phyloP scores from a whole-genome alignment of 1,139 yeast species.

The Pichia sp. region DNA sequence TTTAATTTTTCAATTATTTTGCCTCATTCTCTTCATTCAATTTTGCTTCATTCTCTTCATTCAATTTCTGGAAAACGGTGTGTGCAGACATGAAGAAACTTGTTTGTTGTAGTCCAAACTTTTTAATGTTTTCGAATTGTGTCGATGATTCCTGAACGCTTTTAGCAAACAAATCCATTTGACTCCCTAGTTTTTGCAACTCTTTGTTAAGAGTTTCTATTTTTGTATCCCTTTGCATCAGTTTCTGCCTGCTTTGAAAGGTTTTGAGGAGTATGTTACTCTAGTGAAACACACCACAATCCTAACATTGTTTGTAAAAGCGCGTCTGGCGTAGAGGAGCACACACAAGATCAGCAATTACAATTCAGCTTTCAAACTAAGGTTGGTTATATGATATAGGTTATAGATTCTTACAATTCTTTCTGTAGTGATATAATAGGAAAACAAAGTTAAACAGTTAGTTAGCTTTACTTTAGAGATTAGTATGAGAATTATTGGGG shows the following conservation, averaged over 20 bases:
- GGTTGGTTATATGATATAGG: too few species aligned
- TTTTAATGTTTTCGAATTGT: conserved; percentile 22
- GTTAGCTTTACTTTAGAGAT: too few species aligned
- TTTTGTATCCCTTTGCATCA: conserved; percentile 1
- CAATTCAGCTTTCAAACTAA: too few species aligned
- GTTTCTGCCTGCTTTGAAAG: too few species aligned
- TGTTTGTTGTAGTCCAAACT: conserved; percentile 23
- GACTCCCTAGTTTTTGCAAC: conserved; percentile 18
- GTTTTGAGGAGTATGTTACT: not conserved
- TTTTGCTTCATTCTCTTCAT: conserved; percentile 20
- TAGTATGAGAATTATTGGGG: too few species aligned
- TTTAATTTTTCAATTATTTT: conserved; percentile 2
- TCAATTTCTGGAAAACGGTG: conserved; percentile 23
- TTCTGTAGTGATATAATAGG: too few species aligned
- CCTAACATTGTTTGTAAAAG: too few species aligned
- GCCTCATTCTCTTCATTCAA: conserved; percentile 6
- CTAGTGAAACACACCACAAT: not conserved
- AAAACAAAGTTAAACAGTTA: too few species aligned
- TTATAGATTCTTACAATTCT: too few species aligned
- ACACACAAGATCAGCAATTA: too few species aligned
- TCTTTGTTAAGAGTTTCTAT: conserved; percentile 19
- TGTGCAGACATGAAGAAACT: conserved; percentile 26
- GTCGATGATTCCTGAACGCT: conserved; percentile 18
- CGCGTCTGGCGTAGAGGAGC: too few species aligned
- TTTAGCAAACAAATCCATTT: conserved; percentile 17